Evolutionary conservation across 2,329 filamentous ascomycete genomes (phyloP).

Genomic region (Trichoderma sp.): DNA sequence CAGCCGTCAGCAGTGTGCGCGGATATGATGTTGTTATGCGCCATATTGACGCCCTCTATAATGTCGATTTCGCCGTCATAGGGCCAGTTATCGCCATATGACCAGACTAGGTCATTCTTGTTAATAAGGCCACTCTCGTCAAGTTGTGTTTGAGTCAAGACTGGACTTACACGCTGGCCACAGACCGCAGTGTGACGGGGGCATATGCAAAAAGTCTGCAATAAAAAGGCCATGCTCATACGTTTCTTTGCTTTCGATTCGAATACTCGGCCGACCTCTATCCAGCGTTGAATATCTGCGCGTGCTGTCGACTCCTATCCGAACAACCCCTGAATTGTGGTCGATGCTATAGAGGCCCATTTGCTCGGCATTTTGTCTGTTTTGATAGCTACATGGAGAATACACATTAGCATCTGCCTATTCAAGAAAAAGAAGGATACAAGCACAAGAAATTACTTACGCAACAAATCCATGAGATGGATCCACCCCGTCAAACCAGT

Average conservation of each 20-base stretch:
- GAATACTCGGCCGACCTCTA: conserved; percentile 60
- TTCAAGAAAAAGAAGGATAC: neutral
- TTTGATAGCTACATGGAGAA: conserved; percentile 46
- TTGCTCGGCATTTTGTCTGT: conserved; percentile 41
- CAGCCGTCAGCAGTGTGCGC: conserved; percentile 56
- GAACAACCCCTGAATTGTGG: conserved; percentile 45
- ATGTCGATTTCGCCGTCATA: conserved; percentile 67
- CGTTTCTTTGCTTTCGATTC: conserved; percentile 63
- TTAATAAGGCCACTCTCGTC: neutral
- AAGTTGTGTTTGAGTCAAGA: neutral
- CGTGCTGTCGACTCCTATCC: conserved; percentile 48
- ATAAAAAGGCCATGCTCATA: conserved; percentile 71
- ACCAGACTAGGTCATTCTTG: conserved; percentile 47
- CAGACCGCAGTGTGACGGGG: conserved; percentile 66
- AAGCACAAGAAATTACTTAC: conserved; percentile 47
- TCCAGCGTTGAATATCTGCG: conserved; percentile 39
- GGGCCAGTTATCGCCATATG: conserved; percentile 62
- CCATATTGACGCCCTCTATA: conserved; percentile 68
- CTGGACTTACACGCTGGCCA: conserved; percentile 67
- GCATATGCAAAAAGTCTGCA: conserved; percentile 73
- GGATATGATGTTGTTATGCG: conserved; percentile 61
- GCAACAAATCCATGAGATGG: conserved; percentile 68
- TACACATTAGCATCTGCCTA: neutral
- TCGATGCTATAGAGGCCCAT: conserved; percentile 47
- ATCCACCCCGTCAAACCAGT: conserved; percentile 55